Evolutionary conservation across 345 rosid genomes (phyloP), one percentile per base, ranked within the genome.

Genomic region (Bruguiera gymnorhiza): DNA sequence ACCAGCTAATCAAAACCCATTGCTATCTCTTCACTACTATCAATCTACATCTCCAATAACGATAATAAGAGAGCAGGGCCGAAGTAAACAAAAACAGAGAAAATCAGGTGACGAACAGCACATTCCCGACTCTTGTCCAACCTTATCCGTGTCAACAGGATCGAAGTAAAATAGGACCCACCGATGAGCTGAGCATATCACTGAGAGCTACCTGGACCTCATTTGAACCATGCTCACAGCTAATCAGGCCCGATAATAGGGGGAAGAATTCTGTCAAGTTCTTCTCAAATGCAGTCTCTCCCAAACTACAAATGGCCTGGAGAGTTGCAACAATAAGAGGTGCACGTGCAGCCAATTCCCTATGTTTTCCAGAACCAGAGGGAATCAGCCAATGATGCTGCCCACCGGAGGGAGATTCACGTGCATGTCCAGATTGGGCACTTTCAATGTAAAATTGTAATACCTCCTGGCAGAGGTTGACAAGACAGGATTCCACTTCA

Each of bases 271-370:
- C 29, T 59, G 81, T 70, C 64, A 92, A 66, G 82, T 90, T 81
- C 86, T 86, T 89, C 83, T 87, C 87, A 8, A 96, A 90, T 46
- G 89, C 84, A 1, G 78, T 60, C 54, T 90, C 97, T 48, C 88
- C 97, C 88, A 96, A 68, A 71, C 85, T 78, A 75, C 97, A 88
- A 51, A 96, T 75, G 48, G 94, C 92, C 83, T 90, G 95, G 46
- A 92, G 86, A 16, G 92, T 86, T 8, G 88, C 81, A 63, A 92
- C 96, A 31, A 90, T 75, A 29, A 92, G 84, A 54, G 98, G 98
- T 27, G 89, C 95, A 4, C 98, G 84, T 4, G 92, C 77, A 16
- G 91, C 86, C 72, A 95, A 67, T 77, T 95, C 99, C 84, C 97
- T 86, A 21, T 91, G 85, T 73, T 83, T 92, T 27, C 98, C 98